Evolutionary conservation across 495 filamentous ascomycete species (phyloP), one percentile per base, ranked within the genome.

Genomic region (Massariosphaeria phaeospora): DNA sequence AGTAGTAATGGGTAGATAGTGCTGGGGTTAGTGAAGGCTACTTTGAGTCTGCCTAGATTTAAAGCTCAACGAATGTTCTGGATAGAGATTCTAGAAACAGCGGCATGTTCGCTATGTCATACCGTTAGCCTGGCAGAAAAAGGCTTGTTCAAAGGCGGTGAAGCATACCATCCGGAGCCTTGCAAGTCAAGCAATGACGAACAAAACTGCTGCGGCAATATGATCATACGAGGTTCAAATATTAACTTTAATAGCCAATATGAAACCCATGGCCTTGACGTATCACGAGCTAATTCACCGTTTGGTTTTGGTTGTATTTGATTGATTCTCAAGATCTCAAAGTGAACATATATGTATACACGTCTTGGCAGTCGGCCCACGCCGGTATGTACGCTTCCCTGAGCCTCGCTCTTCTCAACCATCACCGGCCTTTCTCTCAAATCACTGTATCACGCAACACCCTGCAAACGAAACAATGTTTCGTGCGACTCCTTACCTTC

Each of bases 51-150:
- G n/a, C n/a, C n/a, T n/a, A n/a, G n/a, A n/a, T n/a, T n/a, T n/a
- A n/a, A n/a, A n/a, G n/a, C n/a, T n/a, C n/a, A 15, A n/a, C 45
- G 58, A 61, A 61, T 38, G 35, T 56, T 61, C 58, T 55, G 42
- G 58, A 61, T 55, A 35, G 15, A 7, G n/a, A n/a, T n/a, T n/a
- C n/a, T n/a, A n/a, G 17, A 24, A 52, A 23, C 21, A 24, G 57
- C 39, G 40, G 48, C 31, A 52, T 60, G 57, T 54, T 43, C 39
- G 40, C 39, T 40, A 52, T 60, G 57, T 54, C 48, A 53, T 54
- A 44, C 40, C 27, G 35, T 30, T 38, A 49, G 36, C 50, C 27
- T 17, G 51, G 51, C 57, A 52, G 52, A 61, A 61, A 2, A 24
- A 56, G 31, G 45, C 51, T 56, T 44, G n/a, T 31, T 17, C 24